Base-by-base conservation (phyloP, 768 basidiomycete genomes). In the Trametes cubensis region DNA sequence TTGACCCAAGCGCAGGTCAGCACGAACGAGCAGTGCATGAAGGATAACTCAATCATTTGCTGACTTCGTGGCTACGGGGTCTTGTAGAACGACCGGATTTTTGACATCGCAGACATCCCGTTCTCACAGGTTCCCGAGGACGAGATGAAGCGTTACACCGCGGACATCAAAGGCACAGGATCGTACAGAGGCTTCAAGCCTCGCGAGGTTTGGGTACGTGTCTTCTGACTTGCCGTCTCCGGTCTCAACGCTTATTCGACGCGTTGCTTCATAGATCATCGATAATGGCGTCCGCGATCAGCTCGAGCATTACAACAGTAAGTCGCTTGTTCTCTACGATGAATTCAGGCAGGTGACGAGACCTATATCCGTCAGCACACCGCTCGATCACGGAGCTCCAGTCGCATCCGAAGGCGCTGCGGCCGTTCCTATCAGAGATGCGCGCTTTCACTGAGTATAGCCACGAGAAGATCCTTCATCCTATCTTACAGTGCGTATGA, bases 251-350 rank as follows among this genome's bases (percentile, higher is more conserved):
- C n/a, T n/a, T n/a, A n/a, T n/a, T n/a, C n/a, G n/a, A n/a, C n/a
- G n/a, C n/a, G n/a, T n/a, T n/a, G n/a, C n/a, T n/a, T n/a, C n/a
- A 20, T 55, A 89, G 87, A 83, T 84, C 51, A 82, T 88, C 47
- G 84, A 83, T 42, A 80, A 79, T 13, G 87, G 87, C 6, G 82
- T 89, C 25, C 79, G 72, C 18, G 88, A 89, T 67, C 85, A 87
- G 64, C 66, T 87, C 18, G 87, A 89, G 67, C 76, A 82, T 53
- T 88, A 89, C 66, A 85, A 83, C 64, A 77, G 87, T 88, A n/a
- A 34, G 47, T 63, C 17, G 47, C 6, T 23, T n/a, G 6, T 6
- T 20, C 2, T 18, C 6, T 10, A 7, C 1, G 5, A 15, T 11
- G 10, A 4, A 18, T 11, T 38, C 39, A 13, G 48, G 38, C 10